Conservation (phyloP, 495 filamentous ascomycete species). For the Aspergillus egyptiacus region DNA sequence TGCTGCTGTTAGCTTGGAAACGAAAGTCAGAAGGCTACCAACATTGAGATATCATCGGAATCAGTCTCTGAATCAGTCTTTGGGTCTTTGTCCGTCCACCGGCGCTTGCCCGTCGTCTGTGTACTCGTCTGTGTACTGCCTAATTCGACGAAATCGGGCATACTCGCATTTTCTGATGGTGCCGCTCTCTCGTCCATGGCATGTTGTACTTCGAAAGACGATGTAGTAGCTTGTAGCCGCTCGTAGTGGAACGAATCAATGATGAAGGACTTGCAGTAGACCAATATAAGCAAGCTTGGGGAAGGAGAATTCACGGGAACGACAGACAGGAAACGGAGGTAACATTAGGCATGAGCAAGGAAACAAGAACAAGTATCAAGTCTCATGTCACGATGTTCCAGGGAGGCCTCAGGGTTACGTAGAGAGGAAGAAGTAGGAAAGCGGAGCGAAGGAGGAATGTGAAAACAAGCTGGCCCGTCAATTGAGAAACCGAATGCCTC, state of each 20-base stretch:
- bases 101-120: constrained; percentile 5
- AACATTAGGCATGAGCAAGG: constrained; percentile 2
- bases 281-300: neutral
- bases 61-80: constrained; percentile 22
- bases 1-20: constrained; percentile 21
- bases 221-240: neutral
- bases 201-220: constrained; percentile 20
- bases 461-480: constrained; percentile 10
- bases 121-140: constrained; percentile 9
- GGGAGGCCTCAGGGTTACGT: neutral
- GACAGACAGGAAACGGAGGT: neutral
- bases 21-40: neutral
- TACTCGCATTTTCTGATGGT: constrained; percentile 15
- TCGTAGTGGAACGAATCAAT: neutral
- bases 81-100: constrained; percentile 11
- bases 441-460: constrained; percentile 1
- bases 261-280: neutral
- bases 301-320: neutral
- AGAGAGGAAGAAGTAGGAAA: neutral
- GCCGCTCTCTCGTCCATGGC: constrained; percentile 28
- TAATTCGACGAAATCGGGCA: constrained; percentile 11
- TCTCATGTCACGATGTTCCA: neutral
- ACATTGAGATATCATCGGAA: constrained; percentile 26
- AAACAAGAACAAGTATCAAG: neutral
- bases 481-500: constrained; percentile 4